phyloP scores from a whole-genome alignment of 2,329 filamentous ascomycete genomes.

The Cladophialophora chaetospira region DNA sequence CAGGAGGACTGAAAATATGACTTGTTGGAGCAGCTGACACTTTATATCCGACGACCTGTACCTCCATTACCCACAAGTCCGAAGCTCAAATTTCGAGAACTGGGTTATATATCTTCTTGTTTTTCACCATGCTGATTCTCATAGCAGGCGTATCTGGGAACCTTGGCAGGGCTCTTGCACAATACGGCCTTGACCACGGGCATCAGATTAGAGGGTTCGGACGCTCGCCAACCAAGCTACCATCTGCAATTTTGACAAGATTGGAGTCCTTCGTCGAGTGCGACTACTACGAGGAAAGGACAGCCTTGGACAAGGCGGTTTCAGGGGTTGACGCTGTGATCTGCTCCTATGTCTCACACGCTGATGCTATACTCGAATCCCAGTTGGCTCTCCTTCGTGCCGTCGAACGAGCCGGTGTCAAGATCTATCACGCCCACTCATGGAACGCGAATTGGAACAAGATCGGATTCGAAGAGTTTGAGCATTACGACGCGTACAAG shows the following conservation, averaged over 20 bases:
- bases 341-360: conserved; percentile 35
- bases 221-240: conserved; percentile 37
- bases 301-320: conserved; percentile 39
- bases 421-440: conserved; percentile 34
- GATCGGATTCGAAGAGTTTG: conserved; percentile 32
- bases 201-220: conserved; percentile 42
- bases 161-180: conserved; percentile 38
- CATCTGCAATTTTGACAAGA: conserved; percentile 11
- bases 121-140: conserved; percentile 41
- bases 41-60: no score
- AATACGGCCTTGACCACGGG: conserved; percentile 34
- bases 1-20: no score
- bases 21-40: no score
- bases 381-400: conserved; percentile 42
- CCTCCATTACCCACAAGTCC: no score
- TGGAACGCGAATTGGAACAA: conserved; percentile 42
- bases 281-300: conserved; percentile 36
- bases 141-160: conserved; percentile 43
- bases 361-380: conserved; percentile 38
- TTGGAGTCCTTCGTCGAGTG: conserved; percentile 37
- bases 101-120: no score
- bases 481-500: conserved; percentile 41
- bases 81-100: no score
- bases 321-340: conserved; percentile 43
- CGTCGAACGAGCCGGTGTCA: conserved; percentile 41